Evolutionary conservation across 164 flowering plant species (phyloP), one percentile per base, ranked within the genome.

Genomic region (Aristolochia contorta): DNA sequence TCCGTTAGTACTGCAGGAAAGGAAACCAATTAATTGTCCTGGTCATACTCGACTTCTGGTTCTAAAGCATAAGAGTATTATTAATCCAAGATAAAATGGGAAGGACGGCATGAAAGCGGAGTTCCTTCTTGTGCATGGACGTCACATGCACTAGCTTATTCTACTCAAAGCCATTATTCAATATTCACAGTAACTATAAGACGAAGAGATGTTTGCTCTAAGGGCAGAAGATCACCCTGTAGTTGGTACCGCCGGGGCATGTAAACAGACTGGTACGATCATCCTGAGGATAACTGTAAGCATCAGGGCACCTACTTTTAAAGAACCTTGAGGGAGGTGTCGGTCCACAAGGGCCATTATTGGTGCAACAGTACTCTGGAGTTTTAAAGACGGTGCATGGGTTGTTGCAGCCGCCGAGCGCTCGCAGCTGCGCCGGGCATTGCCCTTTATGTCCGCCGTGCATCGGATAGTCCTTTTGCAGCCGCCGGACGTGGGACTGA

Each of bases 251-350:
- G 21, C 56, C 62, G 18, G 75, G 61, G 59, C 76, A 72, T 0
- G 76, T 69, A 55, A 72, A 72, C 0, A 65, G 58, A 50, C 72
- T 69, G 9, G 64, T 61, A 10, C 52, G 32, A 58, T 69, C 76
- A 58, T 72, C 76, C 30, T 69, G 19, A 18, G 76, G 72, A 22
- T 72, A 69, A 25, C 76, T 72, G 54, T 73, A 73, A 10, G 76
- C 70, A 66, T 58, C 67, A 3, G 62, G 69, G 62, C 76, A 73
- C n/a, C 67, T 58, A 0, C 58, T 32, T 65, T 73, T 73, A 70
- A 73, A 69, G 47, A 58, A 65, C 56, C 45, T 54, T 2, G 76
- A 69, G 27, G 9, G 59, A 30, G 54, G 4, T 0, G 73, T 69
- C 0, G 76, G 67, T 21, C 54, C 62, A 55, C 76, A 73, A 13